phyloP scores from a whole-genome alignment of 1,284 basidiomycete species.

The Irpex lacteus region DNA sequence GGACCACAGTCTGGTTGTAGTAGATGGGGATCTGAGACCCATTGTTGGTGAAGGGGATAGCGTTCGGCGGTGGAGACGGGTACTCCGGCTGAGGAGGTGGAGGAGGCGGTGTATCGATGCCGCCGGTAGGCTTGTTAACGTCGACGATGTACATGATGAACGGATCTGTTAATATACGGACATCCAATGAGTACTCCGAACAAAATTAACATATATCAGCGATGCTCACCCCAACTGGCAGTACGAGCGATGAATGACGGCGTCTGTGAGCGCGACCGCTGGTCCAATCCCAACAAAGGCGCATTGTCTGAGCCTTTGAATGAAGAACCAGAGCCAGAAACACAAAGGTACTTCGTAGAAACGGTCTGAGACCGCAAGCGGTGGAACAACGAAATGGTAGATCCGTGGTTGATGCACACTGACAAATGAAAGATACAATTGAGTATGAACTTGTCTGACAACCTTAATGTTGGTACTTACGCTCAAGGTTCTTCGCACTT shows the following conservation, averaged over 20 bases:
- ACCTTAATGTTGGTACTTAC: conserved; percentile 45
- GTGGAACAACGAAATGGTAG: conserved; percentile 94
- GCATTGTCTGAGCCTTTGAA: conserved; percentile 90
- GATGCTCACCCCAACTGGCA: conserved; percentile 73
- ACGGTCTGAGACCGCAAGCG: conserved; percentile 90
- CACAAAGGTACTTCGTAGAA: conserved; percentile 95
- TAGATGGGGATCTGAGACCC: conserved; percentile 83
- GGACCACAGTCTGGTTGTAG: conserved; percentile 94
- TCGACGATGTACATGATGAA: conserved; percentile 96
- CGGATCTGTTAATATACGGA: conserved; percentile 50
- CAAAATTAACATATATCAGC: neutral
- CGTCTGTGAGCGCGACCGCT: conserved; percentile 65
- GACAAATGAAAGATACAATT: conserved; percentile 9
- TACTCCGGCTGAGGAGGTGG: conserved; percentile 81
- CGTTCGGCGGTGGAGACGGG: conserved; percentile 87
- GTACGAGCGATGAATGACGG: conserved; percentile 85
- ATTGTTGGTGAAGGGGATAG: conserved; percentile 77
- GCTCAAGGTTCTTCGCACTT: conserved; percentile 88
- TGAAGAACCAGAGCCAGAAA: conserved; percentile 85
- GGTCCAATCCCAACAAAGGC: conserved; percentile 78
- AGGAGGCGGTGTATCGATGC: conserved; percentile 72
- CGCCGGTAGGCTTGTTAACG: conserved; percentile 75
- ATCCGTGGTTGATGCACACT: conserved; percentile 96
- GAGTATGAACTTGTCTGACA: conserved; percentile 3
- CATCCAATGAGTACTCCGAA: neutral